Evolutionary conservation across 2,329 filamentous ascomycete species (phyloP), one percentile per base, ranked within the genome.

Genomic region (Diaporthe vaccinii): DNA sequence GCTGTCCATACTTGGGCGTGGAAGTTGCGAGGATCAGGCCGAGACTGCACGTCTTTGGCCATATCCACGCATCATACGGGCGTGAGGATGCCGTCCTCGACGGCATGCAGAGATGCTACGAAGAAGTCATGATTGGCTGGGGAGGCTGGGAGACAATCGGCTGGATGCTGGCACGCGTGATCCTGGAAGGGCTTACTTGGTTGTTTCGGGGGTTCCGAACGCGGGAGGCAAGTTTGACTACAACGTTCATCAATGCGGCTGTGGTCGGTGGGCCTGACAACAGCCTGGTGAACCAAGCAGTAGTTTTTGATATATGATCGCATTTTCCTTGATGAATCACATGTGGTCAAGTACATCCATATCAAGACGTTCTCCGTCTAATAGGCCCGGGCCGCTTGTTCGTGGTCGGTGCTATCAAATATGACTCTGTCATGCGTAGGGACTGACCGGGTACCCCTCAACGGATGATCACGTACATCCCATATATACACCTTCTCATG

Each of bases 61-160:
- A 81, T 36, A 80, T 82, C 44, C 79, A 81, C 49, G 78, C 73
- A 4, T 74, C 71, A 6, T 78, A 79, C 51, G 79, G 79, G 2
- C 76, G 78, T 8, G 77, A 82, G 59, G 39, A 62, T 31, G 15
- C 9, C 39, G 39, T 62, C 25, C 39, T 62, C 14, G 39, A 62
- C 1, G 8, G 59, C 12, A 62, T 46, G 39, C 59, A 46, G 4
- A 62, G 59, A 62, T 41, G n/a, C 3, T 62, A 46, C 17, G 39
- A 62, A 44, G 39, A 62, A 5, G 25, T 62, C 25, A 28, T 62
- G 25, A 31, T 46, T 6, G 39, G 59, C 39, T 46, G 59, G n/a
- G 59, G 25, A 41, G 39, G 59, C 39, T 44, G 59, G 39, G 59
- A 20, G 10, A 62, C 8, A 31, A 4, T 62, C 3, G 59, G n/a